Evolutionary conservation across 257 asterid genomes (phyloP).

Genomic region (Capsicum rhomboideum): DNA sequence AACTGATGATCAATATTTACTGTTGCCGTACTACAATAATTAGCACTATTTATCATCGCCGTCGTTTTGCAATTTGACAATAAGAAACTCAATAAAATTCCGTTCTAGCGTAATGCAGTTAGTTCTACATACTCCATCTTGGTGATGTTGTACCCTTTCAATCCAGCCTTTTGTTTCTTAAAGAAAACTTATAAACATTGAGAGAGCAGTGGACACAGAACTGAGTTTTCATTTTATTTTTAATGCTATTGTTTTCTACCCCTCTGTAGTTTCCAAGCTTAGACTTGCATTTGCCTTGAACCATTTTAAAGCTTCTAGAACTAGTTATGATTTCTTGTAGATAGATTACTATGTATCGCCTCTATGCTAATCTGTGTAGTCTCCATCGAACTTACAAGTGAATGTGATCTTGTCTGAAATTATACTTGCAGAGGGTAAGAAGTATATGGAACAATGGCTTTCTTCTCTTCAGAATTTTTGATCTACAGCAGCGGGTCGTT

Average conservation of each 20-base stretch:
- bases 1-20: background rate
- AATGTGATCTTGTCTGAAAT: background rate
- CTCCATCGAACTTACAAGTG: fast-evolving
- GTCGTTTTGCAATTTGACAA: background rate
- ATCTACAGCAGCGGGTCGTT: conserved; percentile 9
- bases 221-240: too few relatives aligned
- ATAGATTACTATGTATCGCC: background rate
- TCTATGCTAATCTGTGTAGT: background rate
- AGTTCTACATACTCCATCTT: background rate
- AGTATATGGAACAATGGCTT: conserved; percentile 74
- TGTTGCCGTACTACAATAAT: background rate
- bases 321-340: background rate
- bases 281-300: background rate
- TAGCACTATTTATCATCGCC: background rate
- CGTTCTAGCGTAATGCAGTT: background rate
- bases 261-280: background rate
- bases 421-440: conserved; percentile 49
- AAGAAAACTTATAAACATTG: background rate
- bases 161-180: background rate
- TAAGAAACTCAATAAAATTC: background rate
- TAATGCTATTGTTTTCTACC: background rate
- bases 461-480: conserved; percentile 70
- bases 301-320: background rate
- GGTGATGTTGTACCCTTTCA: background rate
- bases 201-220: background rate